Evolutionary conservation across 2,329 filamentous ascomycete species (phyloP).

Genomic region (Monosporascus sp.): DNA sequence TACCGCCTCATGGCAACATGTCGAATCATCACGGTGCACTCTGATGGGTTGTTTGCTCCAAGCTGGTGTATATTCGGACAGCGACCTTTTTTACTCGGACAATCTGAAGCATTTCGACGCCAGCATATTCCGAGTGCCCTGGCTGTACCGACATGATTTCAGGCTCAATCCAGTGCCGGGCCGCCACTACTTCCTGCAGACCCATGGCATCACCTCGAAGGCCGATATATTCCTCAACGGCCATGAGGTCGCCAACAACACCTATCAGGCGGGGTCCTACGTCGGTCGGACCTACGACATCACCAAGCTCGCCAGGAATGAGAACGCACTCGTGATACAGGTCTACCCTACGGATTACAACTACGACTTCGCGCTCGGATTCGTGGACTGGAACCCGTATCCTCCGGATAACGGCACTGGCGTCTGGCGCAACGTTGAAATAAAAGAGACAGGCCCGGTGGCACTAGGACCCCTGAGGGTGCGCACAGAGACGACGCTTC

Average conservation of each 20-base stretch:
- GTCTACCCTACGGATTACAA: constrained; percentile 55
- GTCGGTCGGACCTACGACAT: constrained; percentile 52
- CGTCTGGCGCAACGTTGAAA: constrained; percentile 53
- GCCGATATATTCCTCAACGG: constrained; percentile 59
- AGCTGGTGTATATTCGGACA: constrained; percentile 46
- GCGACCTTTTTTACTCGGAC: constrained; percentile 49
- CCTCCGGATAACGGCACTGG: constrained; percentile 59
- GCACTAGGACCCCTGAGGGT: constrained; percentile 40
- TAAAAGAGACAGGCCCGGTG: constrained; percentile 51
- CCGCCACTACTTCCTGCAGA: constrained; percentile 48
- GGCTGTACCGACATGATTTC: constrained; percentile 55
- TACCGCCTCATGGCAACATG: constrained; percentile 46
- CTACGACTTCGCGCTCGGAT: constrained; percentile 53
- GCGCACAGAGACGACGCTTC: constrained; percentile 34
- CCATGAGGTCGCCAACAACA: constrained; percentile 40
- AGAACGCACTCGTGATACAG: constrained; percentile 48
- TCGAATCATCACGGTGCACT: constrained; percentile 43
- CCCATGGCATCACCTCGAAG: constrained; percentile 54
- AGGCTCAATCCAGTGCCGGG: constrained; percentile 25
- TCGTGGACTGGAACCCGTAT: constrained; percentile 58
- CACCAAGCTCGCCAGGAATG: constrained; percentile 34
- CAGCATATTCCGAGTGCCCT: constrained; percentile 46
- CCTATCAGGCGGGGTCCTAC: constrained; percentile 51
- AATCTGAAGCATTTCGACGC: constrained; percentile 39
- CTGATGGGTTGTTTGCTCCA: constrained; percentile 54